Evolutionary conservation across 208 protist species (phyloP).

Genomic region (Leishmania arabica): DNA sequence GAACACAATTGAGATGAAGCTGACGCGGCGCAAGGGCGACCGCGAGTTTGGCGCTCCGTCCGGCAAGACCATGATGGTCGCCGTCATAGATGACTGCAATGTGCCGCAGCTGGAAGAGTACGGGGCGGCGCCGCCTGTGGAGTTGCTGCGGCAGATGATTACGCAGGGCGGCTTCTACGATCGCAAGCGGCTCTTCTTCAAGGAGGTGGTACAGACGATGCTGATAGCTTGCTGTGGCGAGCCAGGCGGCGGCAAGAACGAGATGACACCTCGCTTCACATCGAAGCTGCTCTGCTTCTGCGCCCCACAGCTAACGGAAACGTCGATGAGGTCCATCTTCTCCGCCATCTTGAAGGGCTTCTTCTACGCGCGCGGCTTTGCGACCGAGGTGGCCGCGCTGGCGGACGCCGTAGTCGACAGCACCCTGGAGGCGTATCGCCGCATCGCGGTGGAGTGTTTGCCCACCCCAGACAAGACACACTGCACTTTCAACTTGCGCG

Average conservation of each 20-base stretch:
- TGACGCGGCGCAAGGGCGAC: constrained; percentile 89
- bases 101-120: constrained; percentile 95
- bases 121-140: constrained; percentile 93
- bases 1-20: constrained; percentile 93
- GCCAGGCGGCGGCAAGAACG: constrained; percentile 95
- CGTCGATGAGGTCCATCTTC: constrained; percentile 93
- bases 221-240: constrained; percentile 92
- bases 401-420: constrained; percentile 83
- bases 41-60: constrained; percentile 81
- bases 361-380: constrained; percentile 48
- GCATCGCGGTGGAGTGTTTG: constrained; percentile 91
- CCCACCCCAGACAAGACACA: constrained; percentile 98
- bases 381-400: constrained; percentile 44
- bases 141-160: constrained; percentile 94
- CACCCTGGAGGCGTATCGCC: constrained; percentile 94
- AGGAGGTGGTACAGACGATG: constrained; percentile 90
- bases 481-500: constrained; percentile 99
- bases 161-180: constrained; percentile 92
- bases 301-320: constrained; percentile 88
- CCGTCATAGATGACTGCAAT: constrained; percentile 96
- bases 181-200: constrained; percentile 92
- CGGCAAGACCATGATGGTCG: constrained; percentile 86
- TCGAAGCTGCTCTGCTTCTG: constrained; percentile 92
- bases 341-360: constrained; percentile 93
- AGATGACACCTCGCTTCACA: constrained; percentile 91